Evolutionary conservation across 768 basidiomycete genomes (phyloP).

Genomic region (Inosperma sp.): DNA sequence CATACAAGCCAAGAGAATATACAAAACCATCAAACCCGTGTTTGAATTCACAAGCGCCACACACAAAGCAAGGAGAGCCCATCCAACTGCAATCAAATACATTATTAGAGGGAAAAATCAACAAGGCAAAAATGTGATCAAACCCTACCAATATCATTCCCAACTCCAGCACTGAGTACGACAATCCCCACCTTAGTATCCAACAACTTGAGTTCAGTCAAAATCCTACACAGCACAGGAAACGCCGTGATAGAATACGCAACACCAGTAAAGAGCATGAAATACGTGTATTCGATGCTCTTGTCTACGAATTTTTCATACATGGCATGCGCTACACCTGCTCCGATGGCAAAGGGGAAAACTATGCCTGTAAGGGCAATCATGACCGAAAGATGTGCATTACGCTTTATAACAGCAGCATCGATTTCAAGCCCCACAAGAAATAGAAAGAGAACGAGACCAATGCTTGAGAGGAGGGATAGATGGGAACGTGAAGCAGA

Average conservation of each 20-base stretch:
- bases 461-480: slow-evolving; percentile 86
- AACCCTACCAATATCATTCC: slow-evolving; percentile 62
- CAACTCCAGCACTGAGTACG: slow-evolving; percentile 91
- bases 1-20: slow-evolving; percentile 75
- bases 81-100: slow-evolving; percentile 63
- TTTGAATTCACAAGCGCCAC: slow-evolving; percentile 92
- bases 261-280: slow-evolving; percentile 92
- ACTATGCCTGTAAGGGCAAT: slow-evolving; percentile 82
- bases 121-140: slow-evolving; percentile 1
- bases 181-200: slow-evolving; percentile 91
- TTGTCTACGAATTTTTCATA: slow-evolving; percentile 71
- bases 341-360: slow-evolving; percentile 84
- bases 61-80: slow-evolving; percentile 83
- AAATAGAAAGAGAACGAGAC: too few relatives aligned
- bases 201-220: slow-evolving; percentile 88
- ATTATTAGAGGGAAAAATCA: background rate
- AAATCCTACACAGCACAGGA: too few relatives aligned
- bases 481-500: slow-evolving; percentile 69
- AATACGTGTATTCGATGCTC: slow-evolving; percentile 72
- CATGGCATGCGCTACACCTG: slow-evolving; percentile 55
- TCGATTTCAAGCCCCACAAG: too few relatives aligned
- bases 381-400: slow-evolving; percentile 58
- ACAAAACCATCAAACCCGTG: slow-evolving; percentile 77
- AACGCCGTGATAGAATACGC: slow-evolving; percentile 85
- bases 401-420: too few relatives aligned